phyloP scores from a whole-genome alignment of 176 grass and related monocot genomes.

The Aechmea fasciata region DNA sequence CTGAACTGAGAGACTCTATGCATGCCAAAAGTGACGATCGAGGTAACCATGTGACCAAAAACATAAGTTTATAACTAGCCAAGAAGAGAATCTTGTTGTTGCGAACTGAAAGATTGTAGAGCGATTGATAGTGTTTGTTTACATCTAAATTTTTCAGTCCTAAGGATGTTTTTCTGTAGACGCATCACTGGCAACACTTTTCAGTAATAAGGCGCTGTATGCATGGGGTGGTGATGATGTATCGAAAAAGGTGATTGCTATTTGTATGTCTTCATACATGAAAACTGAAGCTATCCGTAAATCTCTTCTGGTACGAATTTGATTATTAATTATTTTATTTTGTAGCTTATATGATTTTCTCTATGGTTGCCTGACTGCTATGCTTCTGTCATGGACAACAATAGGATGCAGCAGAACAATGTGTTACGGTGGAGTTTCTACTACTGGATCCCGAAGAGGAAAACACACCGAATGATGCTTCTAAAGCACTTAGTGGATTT shows the following conservation, averaged over 20 bases:
- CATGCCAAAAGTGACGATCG: slow-evolving; percentile 28
- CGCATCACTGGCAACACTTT: slow-evolving; percentile 46
- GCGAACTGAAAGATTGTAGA: neutral
- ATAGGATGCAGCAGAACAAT: slow-evolving; percentile 83
- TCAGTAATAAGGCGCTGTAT: slow-evolving; percentile 67
- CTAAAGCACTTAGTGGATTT: slow-evolving; percentile 30
- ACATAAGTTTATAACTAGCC: slow-evolving; percentile 2
- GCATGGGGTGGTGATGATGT: slow-evolving; percentile 65
- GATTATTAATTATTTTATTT: neutral
- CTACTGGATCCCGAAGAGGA: slow-evolving; percentile 44
- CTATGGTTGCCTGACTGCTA: neutral
- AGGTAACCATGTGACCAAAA: slow-evolving; percentile 21
- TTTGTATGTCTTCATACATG: slow-evolving; percentile 48
- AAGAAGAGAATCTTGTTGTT: neutral
- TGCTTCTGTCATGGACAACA: slow-evolving; percentile 7
- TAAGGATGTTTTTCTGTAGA: slow-evolving; percentile 20
- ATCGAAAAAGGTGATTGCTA: slow-evolving; percentile 79
- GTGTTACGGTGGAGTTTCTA: slow-evolving; percentile 73
- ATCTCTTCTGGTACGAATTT: slow-evolving; percentile 61
- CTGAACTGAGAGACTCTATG: slow-evolving; percentile 20
- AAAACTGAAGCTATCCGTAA: slow-evolving; percentile 47
- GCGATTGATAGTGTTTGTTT: slow-evolving; percentile 4
- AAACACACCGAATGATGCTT: slow-evolving; percentile 25
- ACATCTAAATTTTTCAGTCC: slow-evolving; percentile 14
- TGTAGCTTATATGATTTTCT: neutral